phyloP scores from a whole-genome alignment of 108 stramenopile genomes.

The Craspedostauros australis region DNA sequence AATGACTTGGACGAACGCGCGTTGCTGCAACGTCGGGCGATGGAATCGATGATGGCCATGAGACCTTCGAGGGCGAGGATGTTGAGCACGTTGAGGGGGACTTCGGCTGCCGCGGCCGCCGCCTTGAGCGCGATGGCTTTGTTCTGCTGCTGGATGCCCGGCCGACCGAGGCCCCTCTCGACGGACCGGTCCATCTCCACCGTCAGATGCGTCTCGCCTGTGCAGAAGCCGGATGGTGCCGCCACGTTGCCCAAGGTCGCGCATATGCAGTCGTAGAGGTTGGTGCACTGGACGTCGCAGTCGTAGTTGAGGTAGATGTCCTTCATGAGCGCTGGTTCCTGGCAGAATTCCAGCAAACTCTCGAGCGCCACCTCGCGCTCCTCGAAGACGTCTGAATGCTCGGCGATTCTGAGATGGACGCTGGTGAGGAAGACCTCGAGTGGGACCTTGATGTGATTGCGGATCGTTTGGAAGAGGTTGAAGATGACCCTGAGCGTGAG shows the following conservation, averaged over 20 bases:
- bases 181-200: conserved; percentile 18
- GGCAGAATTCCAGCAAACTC: conserved; percentile 86
- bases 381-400: conserved; percentile 51
- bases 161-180: not conserved
- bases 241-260: conserved; percentile 61
- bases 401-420: conserved; percentile 78
- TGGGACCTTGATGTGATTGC: conserved; percentile 92
- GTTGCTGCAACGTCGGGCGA: conserved; percentile 46
- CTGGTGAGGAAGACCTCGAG: conserved; percentile 94
- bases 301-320: conserved; percentile 97
- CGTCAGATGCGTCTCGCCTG: conserved; percentile 8
- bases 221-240: conserved; percentile 4
- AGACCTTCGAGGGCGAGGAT: conserved; percentile 82
- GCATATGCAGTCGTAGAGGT: conserved; percentile 86
- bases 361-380: conserved; percentile 93
- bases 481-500: conserved; percentile 92
- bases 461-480: conserved; percentile 93
- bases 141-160: not conserved
- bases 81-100: conserved; percentile 74
- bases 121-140: conserved; percentile 2
- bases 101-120: conserved; percentile 14
- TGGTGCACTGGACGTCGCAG: conserved; percentile 94
- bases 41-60: conserved; percentile 83
- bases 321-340: conserved; percentile 89
- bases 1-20: not conserved